Percentiles rank a stretch among this genome's conserved stretches.
Evolutionary conservation across 306 rosid genomes (phyloP).

Genomic region (Lathyrus aphaca): DNA sequence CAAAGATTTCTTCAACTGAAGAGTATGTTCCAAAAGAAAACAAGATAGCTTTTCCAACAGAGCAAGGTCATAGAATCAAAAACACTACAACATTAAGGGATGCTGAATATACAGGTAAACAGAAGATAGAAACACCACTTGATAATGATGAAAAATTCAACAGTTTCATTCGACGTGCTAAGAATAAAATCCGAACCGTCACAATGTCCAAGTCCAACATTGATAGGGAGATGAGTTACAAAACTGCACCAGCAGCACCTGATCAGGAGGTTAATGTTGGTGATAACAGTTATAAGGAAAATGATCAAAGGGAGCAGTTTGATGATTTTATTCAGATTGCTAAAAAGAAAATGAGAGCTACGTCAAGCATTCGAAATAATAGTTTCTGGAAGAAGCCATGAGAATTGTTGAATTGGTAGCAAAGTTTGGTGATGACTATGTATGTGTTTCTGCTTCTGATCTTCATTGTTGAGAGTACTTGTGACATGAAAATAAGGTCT

Average conservation of each 20-base stretch:
- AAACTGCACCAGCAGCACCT: not conserved
- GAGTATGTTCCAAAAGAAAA: not conserved
- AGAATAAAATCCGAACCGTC: constrained; percentile 34
- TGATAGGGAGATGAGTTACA: constrained; percentile 24
- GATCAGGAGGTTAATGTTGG: constrained; percentile 9
- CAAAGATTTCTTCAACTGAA: constrained; percentile 24
- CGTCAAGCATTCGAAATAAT: constrained; percentile 42
- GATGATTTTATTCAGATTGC: constrained; percentile 50
- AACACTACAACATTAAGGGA: not conserved
- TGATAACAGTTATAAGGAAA: constrained; percentile 17
- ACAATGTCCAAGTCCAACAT: constrained; percentile 33
- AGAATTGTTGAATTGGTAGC: not conserved
- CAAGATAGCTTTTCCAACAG: not conserved
- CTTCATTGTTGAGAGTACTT: not conserved
- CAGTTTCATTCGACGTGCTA: constrained; percentile 41
- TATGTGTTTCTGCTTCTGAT: not conserved
- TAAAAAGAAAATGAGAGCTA: constrained; percentile 44
- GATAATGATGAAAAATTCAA: constrained; percentile 44
- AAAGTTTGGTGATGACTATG: not conserved
- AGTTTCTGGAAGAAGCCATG: constrained; percentile 30
- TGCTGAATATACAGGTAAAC: not conserved
- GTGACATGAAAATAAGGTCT: constrained; percentile 15
- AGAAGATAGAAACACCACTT: not conserved
- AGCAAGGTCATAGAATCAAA: not conserved
- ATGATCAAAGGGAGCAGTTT: constrained; percentile 41